phyloP scores from a whole-genome alignment of 2,329 filamentous ascomycete species.

The Phialophora tarda region DNA sequence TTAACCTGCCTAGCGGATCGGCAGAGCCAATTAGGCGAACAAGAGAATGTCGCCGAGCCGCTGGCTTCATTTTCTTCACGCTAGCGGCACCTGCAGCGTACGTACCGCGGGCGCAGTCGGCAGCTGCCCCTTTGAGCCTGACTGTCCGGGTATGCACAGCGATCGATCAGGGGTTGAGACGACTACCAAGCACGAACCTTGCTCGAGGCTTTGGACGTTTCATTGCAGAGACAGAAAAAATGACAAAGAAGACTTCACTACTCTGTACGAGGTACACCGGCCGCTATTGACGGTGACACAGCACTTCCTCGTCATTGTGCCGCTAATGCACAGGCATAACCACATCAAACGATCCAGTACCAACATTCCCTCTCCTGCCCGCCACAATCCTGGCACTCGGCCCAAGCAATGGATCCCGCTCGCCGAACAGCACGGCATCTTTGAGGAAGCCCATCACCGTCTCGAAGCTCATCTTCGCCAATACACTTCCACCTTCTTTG shows the following conservation, averaged over 20 bases:
- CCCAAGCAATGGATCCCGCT: conserved; percentile 84
- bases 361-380: conserved; percentile 79
- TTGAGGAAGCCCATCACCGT: conserved; percentile 92
- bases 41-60: background rate
- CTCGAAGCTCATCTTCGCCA: conserved; percentile 99
- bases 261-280: too few species aligned
- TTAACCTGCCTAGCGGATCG: background rate
- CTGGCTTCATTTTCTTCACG: background rate
- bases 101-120: background rate
- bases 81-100: background rate
- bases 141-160: background rate
- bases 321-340: conserved; percentile 51
- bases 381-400: conserved; percentile 89
- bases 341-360: conserved; percentile 92
- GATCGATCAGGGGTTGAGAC: background rate
- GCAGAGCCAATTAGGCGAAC: background rate
- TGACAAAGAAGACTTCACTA: background rate
- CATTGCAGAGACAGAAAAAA: background rate
- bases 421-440: conserved; percentile 87
- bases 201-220: background rate
- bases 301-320: background rate
- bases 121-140: background rate
- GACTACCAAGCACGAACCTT: background rate
- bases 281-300: background rate
- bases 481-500: conserved; percentile 81